Percentiles rank a stretch among this genome's conserved stretches.
phyloP scores from a whole-genome alignment of 75 land plant genomes.

The Larix kaempferi region DNA sequence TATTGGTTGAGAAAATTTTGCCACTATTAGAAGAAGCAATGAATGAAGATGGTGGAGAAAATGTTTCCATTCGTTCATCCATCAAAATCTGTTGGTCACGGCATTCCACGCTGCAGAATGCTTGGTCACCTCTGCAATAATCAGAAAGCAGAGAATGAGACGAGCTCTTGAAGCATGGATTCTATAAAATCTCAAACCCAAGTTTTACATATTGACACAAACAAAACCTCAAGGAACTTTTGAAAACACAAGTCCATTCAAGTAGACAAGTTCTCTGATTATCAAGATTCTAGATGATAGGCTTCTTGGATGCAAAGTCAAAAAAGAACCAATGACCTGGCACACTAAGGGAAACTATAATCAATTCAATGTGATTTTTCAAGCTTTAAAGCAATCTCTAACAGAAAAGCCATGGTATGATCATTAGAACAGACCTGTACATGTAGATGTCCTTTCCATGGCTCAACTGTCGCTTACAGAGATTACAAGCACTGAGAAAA shows the following conservation, averaged over 20 bases:
- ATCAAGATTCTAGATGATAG: not conserved
- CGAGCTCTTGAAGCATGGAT: not conserved
- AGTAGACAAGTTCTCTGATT: not conserved
- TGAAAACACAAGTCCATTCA: not conserved
- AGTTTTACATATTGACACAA: not conserved
- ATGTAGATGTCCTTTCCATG: slow-evolving; percentile 39
- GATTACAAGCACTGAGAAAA: slow-evolving; percentile 29
- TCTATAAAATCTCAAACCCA: not conserved
- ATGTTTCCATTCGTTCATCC: slow-evolving; percentile 44
- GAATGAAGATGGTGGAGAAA: slow-evolving; percentile 4
- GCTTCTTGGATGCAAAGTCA: not conserved
- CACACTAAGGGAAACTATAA: not conserved
- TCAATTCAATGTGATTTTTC: not conserved
- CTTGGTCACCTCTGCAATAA: slow-evolving; percentile 65
- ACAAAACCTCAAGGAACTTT: not conserved
- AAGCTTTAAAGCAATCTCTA: not conserved
- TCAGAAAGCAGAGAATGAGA: not conserved
- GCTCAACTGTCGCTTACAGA: slow-evolving; percentile 24
- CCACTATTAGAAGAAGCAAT: not conserved
- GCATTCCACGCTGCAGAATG: slow-evolving; percentile 72
- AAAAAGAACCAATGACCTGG: not conserved
- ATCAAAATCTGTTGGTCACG: slow-evolving; percentile 48
- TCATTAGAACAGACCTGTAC: slow-evolving; percentile 26
- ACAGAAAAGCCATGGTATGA: slow-evolving; percentile 3
- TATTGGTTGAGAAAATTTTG: slow-evolving; percentile 6